phyloP scores from a whole-genome alignment of 306 rosid species.

The Alnus glutinosa region DNA sequence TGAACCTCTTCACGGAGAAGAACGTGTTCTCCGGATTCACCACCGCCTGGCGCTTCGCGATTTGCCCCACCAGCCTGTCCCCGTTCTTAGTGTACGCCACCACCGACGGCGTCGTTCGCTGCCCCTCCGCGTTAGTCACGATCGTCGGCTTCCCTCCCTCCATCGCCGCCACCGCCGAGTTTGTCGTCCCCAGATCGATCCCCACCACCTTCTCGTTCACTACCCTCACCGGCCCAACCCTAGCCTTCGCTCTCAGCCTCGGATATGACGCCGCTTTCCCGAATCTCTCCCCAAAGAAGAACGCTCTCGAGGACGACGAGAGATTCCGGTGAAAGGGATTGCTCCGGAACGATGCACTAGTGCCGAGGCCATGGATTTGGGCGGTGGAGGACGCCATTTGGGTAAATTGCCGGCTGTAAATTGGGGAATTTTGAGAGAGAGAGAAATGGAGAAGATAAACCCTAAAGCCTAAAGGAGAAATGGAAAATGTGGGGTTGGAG shows the following conservation, averaged over 20 bases:
- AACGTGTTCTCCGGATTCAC: conserved; percentile 88
- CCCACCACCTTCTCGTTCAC: conserved; percentile 85
- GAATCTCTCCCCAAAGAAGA: conserved; percentile 56
- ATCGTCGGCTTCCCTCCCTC: conserved; percentile 90
- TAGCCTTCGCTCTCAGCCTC: conserved; percentile 29
- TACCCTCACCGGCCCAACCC: conserved; percentile 46
- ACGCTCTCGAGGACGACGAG: conserved; percentile 35
- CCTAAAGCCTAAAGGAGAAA: background rate
- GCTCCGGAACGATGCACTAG: conserved; percentile 30
- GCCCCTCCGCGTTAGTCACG: conserved; percentile 85
- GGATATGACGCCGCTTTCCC: conserved; percentile 34
- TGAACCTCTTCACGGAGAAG: conserved; percentile 87
- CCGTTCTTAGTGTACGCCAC: conserved; percentile 89
- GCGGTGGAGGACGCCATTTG: conserved; percentile 59
- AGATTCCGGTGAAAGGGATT: background rate
- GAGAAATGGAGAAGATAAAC: background rate
- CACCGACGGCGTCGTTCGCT: conserved; percentile 88
- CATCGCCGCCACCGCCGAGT: conserved; percentile 84
- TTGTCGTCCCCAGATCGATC: conserved; percentile 81
- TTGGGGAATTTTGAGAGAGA: background rate
- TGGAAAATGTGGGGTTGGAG: background rate
- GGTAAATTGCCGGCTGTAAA: background rate
- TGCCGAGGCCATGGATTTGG: conserved; percentile 73
- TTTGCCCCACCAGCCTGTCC: conserved; percentile 85
- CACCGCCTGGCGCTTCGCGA: conserved; percentile 90